These are phyloP conservation scores for Tetrapisispora namnaoensis DNA, from an alignment of 805 yeast species.

Conservation along the genomic window DNA sequence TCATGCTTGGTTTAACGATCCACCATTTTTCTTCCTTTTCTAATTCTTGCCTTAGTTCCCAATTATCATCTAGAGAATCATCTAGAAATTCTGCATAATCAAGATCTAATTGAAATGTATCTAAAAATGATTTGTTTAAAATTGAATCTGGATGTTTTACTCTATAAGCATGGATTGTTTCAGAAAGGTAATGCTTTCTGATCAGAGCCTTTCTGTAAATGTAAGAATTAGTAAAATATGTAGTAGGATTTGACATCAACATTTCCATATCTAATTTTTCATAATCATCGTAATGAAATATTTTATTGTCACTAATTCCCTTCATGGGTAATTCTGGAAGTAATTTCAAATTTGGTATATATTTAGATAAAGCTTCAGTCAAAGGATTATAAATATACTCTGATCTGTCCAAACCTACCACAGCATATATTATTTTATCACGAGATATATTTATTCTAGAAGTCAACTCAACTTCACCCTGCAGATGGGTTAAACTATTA, in stretches of 20 bases:
- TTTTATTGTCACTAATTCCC: slow-evolving; percentile 18
- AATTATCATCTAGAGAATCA: slow-evolving; percentile 85
- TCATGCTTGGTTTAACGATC: slow-evolving; percentile 94
- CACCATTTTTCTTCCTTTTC: slow-evolving; percentile 43
- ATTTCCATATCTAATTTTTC: slow-evolving; percentile 77
- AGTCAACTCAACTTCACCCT: slow-evolving; percentile 11
- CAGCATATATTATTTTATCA: slow-evolving; percentile 2
- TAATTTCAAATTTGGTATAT: slow-evolving; percentile 30
- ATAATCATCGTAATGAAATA: slow-evolving; percentile 80
- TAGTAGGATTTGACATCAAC: slow-evolving; percentile 25
- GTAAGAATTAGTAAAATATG: slow-evolving; percentile 67
- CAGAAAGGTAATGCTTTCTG: slow-evolving; percentile 81
- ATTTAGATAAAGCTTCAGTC: slow-evolving; percentile 20
- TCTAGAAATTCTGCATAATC: slow-evolving; percentile 95
- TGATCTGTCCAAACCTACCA: slow-evolving; percentile 27
- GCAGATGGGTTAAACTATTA: slow-evolving; percentile 25
- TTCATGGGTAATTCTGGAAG: slow-evolving; percentile 17
- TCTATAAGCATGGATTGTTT: slow-evolving; percentile 63
- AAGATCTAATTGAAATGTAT: slow-evolving; percentile 68
- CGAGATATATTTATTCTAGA: slow-evolving; percentile 3
- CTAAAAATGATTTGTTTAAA: slow-evolving; percentile 55
- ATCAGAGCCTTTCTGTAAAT: slow-evolving; percentile 84
- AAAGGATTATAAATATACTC: slow-evolving; percentile 38
- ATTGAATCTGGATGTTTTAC: slow-evolving; percentile 68
- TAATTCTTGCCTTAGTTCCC: slow-evolving; percentile 75